These are phyloP conservation scores for Fraxinus excelsior DNA, from an alignment of 257 asterid species.

Conservation along the genomic window DNA sequence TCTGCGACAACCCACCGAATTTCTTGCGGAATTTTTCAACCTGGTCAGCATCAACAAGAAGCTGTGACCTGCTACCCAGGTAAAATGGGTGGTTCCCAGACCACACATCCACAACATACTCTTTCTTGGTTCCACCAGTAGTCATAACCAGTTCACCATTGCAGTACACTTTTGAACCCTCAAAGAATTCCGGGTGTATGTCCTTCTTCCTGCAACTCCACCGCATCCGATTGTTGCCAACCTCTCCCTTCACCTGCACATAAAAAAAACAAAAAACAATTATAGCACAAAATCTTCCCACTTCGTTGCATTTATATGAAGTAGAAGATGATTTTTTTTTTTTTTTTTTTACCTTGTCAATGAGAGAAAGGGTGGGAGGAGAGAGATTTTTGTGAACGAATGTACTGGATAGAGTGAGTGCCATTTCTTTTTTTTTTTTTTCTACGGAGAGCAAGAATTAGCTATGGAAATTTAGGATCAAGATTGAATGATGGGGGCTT, in stretches of 20 bases:
- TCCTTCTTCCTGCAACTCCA: slow-evolving; percentile 88
- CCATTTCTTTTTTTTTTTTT: slow-evolving; percentile 63
- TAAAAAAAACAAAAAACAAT: background rate
- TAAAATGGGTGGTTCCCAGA: slow-evolving; percentile 95
- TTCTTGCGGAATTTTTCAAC: slow-evolving; percentile 87
- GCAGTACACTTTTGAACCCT: slow-evolving; percentile 82
- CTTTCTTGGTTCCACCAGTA: slow-evolving; percentile 87
- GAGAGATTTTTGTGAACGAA: slow-evolving; percentile 57
- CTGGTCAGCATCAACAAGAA: slow-evolving; percentile 71
- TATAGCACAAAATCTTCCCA: background rate
- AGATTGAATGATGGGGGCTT: background rate
- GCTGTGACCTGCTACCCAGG: slow-evolving; percentile 70
- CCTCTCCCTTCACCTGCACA: slow-evolving; percentile 50
- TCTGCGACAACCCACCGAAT: slow-evolving; percentile 52
- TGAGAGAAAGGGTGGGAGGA: slow-evolving; percentile 35
- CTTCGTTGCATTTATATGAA: background rate
- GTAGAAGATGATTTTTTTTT: background rate
- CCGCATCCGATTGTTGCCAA: slow-evolving; percentile 54
- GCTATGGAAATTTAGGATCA: background rate
- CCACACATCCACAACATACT: slow-evolving; percentile 94
- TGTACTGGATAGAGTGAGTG: slow-evolving; percentile 65
- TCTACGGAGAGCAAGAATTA: slow-evolving; percentile 4
- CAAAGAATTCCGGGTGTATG: slow-evolving; percentile 77
- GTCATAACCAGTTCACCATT: slow-evolving; percentile 95
- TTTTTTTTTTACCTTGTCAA: slow-evolving; percentile 44